Percentiles rank a stretch among this genome's conserved stretches.
phyloP scores from a whole-genome alignment of 768 basidiomycete genomes.

The Calocybe gangraenosa region DNA sequence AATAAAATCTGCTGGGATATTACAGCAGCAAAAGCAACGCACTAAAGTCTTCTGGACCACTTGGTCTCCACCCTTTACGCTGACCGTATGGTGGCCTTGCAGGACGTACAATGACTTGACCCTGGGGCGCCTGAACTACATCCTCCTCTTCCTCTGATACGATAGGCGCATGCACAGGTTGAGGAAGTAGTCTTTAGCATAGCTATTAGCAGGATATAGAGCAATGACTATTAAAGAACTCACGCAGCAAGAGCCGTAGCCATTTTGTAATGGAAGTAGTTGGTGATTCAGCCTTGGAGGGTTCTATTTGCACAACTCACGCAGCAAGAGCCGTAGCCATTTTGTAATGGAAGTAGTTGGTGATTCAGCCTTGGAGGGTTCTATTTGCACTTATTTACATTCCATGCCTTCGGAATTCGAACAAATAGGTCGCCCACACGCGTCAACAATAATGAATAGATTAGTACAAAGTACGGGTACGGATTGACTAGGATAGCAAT shows the following conservation, averaged over 20 bases:
- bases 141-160: slow-evolving; percentile 58
- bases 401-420: background rate
- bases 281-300: no score
- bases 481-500: no score
- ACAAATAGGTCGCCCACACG: background rate
- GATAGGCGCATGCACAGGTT: slow-evolving; percentile 53
- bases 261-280: slow-evolving; percentile 22
- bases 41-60: slow-evolving; percentile 82
- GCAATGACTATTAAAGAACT: slow-evolving; percentile 25
- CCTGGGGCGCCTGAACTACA: slow-evolving; percentile 25
- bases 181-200: slow-evolving; percentile 57
- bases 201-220: background rate
- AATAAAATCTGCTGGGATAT: background rate
- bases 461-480: no score
- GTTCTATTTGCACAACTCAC: no score
- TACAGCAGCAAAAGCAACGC: slow-evolving; percentile 23
- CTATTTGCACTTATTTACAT: slow-evolving; percentile 20
- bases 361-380: slow-evolving; percentile 6
- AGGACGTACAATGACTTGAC: slow-evolving; percentile 40
- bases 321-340: slow-evolving; percentile 66
- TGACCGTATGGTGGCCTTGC: slow-evolving; percentile 82
- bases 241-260: slow-evolving; percentile 72
- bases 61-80: slow-evolving; percentile 83
- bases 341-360: slow-evolving; percentile 3
- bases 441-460: no score